Evolutionary conservation across 2,329 filamentous ascomycete genomes (phyloP).

Genomic region (Nigrospora sphaerica): DNA sequence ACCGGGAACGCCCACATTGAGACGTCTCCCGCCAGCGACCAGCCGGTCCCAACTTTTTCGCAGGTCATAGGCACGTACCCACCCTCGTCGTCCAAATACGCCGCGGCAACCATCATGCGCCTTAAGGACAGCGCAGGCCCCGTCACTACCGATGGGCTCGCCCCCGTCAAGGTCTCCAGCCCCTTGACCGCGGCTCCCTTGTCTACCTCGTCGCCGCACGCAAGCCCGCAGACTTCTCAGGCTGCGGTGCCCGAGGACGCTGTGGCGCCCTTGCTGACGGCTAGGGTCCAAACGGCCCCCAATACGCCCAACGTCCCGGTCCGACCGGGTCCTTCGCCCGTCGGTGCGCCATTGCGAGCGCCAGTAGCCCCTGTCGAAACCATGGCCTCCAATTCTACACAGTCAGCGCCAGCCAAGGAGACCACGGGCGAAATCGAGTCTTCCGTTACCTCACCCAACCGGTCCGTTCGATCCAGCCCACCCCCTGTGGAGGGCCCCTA

Average conservation of each 20-base stretch:
- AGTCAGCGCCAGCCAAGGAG: not conserved
- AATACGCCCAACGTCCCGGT: not conserved
- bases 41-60: constrained; percentile 21
- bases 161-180: constrained; percentile 18
- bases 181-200: constrained; percentile 14
- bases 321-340: not conserved
- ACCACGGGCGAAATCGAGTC: constrained; percentile 8
- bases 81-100: constrained; percentile 22
- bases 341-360: not conserved
- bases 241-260: too few species aligned
- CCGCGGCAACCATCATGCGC: constrained; percentile 22
- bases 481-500: constrained; percentile 16
- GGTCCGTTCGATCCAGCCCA: constrained; percentile 17
- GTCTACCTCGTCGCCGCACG: constrained; percentile 4
- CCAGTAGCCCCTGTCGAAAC: not conserved
- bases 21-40: constrained; percentile 14
- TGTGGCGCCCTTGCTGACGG: not conserved
- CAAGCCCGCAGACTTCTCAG: constrained; percentile 2
- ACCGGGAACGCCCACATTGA: constrained; percentile 20
- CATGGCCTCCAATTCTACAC: not conserved
- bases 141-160: constrained; percentile 17
- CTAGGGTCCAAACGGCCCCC: not conserved
- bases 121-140: constrained; percentile 18
- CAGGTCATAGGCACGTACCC: constrained; percentile 15
- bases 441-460: constrained; percentile 8